These are phyloP conservation scores for Patellaria atrata DNA, from an alignment of 495 filamentous ascomycete species.

Conservation along the genomic window DNA sequence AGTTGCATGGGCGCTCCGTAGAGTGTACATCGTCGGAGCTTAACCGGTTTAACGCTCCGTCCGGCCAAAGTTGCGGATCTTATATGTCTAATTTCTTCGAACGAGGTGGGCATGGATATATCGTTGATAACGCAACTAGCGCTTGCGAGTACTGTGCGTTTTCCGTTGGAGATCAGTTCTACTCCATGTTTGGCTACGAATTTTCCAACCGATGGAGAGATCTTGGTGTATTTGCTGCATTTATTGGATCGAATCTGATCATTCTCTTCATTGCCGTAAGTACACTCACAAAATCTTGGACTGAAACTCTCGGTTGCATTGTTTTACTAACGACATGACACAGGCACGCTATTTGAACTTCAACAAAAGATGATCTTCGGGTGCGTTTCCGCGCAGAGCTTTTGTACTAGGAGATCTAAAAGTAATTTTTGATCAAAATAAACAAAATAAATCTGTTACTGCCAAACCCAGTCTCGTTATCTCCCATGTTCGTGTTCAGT, in stretches of 20 bases:
- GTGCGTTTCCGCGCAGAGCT: no score
- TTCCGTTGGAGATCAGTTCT: constrained; percentile 66
- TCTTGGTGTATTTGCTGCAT: constrained; percentile 59
- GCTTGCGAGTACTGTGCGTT: constrained; percentile 67
- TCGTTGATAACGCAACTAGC: constrained; percentile 46
- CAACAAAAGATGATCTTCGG: no score
- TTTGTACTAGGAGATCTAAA: no score
- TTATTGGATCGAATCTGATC: constrained; percentile 60
- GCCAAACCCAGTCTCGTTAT: no score
- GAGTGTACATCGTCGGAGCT: constrained; percentile 41
- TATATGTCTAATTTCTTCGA: constrained; percentile 63
- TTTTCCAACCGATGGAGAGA: constrained; percentile 65
- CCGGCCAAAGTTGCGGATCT: constrained; percentile 47
- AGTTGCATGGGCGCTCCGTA: constrained; percentile 51
- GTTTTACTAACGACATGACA: constrained; percentile 2
- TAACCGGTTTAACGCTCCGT: constrained; percentile 46
- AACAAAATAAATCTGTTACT: no score
- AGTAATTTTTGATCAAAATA: no score
- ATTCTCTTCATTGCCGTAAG: constrained; percentile 57
- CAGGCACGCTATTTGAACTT: constrained; percentile 52
- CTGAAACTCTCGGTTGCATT: constrained; percentile 2
- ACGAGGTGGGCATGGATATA: constrained; percentile 49
- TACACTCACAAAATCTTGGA: no score
- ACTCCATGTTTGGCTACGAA: constrained; percentile 43
- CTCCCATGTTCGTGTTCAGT: no score